These are phyloP conservation scores for Lumnitzera racemosa DNA, from an alignment of 345 rosid genomes.

Conservation along the genomic window DNA sequence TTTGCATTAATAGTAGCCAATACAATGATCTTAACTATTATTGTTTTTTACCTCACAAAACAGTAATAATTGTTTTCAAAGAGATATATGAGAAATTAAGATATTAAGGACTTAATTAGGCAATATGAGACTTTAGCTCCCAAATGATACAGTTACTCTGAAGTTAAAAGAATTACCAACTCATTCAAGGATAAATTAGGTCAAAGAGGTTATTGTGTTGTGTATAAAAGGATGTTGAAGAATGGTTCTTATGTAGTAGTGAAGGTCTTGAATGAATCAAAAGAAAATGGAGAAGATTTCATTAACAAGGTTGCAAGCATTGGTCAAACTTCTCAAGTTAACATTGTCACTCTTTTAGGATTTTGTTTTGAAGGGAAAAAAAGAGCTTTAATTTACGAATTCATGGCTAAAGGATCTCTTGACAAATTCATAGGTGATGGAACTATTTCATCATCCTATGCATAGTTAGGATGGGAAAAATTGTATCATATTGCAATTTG, in stretches of 20 bases:
- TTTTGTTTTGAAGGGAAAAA: slow-evolving; percentile 21
- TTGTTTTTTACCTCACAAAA: no score
- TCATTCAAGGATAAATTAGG: slow-evolving; percentile 24
- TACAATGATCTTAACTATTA: no score
- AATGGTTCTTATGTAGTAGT: slow-evolving; percentile 28
- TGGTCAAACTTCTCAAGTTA: slow-evolving; percentile 41
- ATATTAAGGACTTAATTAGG: slow-evolving; percentile 10
- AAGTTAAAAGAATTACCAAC: slow-evolving; percentile 24
- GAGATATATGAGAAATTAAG: neutral
- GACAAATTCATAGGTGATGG: slow-evolving; percentile 6
- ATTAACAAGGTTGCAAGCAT: slow-evolving; percentile 42
- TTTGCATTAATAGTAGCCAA: no score
- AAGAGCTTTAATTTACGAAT: slow-evolving; percentile 24
- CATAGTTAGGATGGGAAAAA: slow-evolving; percentile 7
- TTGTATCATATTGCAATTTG: slow-evolving; percentile 20
- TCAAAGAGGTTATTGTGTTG: slow-evolving; percentile 21
- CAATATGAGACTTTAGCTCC: slow-evolving; percentile 9
- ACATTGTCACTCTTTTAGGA: slow-evolving; percentile 15
- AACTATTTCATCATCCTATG: neutral
- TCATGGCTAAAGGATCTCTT: slow-evolving; percentile 13
- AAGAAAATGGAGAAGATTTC: slow-evolving; percentile 35
- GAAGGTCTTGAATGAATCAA: slow-evolving; percentile 24
- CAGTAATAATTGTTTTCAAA: neutral
- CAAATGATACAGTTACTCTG: slow-evolving; percentile 4
- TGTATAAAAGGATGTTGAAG: slow-evolving; percentile 18